A percentile compares a stretch with the other conserved stretches of the same genome.
phyloP scores from a whole-genome alignment of 2,329 filamentous ascomycete genomes.

The Microascus cirrosus region DNA sequence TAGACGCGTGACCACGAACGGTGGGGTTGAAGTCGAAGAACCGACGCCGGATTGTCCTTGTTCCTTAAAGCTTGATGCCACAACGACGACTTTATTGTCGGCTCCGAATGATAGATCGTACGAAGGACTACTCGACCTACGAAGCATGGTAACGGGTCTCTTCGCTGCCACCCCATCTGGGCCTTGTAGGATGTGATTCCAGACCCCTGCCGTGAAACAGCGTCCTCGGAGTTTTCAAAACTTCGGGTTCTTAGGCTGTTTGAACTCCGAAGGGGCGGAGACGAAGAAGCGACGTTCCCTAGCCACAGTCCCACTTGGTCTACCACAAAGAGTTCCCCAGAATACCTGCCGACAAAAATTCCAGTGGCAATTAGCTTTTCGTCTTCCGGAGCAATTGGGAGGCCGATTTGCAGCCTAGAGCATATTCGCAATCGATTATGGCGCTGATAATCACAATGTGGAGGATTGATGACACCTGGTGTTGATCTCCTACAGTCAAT shows the following conservation, averaged over 20 bases:
- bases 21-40: neutral
- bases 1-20: neutral
- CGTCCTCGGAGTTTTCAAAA: neutral
- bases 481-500: neutral
- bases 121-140: neutral
- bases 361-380: neutral
- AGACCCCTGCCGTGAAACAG: conserved; percentile 3
- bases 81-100: neutral
- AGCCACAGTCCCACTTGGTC: neutral
- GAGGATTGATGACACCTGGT: neutral
- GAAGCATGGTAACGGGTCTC: neutral
- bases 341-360: neutral
- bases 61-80: neutral
- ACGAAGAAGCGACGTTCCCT: no score
- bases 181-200: neutral
- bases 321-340: neutral
- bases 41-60: neutral
- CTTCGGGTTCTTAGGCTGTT: neutral
- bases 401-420: neutral
- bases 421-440: neutral
- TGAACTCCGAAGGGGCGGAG: neutral
- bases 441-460: neutral
- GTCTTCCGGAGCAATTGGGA: neutral
- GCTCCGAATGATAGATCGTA: neutral
- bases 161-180: neutral